Base-by-base conservation (phyloP, 768 basidiomycete genomes). In the Coprinopsis marcescibilis region DNA sequence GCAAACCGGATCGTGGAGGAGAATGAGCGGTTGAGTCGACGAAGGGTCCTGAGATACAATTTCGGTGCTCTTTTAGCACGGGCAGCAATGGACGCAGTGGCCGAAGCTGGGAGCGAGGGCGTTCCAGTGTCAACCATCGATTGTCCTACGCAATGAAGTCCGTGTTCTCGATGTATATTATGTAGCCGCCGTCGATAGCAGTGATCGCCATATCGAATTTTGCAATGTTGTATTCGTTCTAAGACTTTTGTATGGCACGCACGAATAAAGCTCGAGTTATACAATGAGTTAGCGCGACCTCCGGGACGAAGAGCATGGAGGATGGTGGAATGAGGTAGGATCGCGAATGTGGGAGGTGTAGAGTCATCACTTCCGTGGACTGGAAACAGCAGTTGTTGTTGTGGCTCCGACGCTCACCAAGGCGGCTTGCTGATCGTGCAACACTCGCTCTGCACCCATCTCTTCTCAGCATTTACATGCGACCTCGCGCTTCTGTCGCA, bases 1-100 rank as follows among this genome's bases (percentile, higher is more conserved):
- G 76, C 77, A 1, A 65, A 75, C 4, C 57, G 64, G 17, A 88
- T 89, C 47, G 69, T 85, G 26, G 60, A 69, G 45, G 65, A 62
- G n/a, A 89, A 89, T 59, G 57, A 58, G 12, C 69, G 71, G 33
- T 62, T 27, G 14, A 43, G 15, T 33, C 29, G 25, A 44, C 25
- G 32, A 21, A 40, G 30, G 40, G 12, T 1, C 25, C 26, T 44
- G 35, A 36, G 2, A 17, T 49, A 23, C 27, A 40, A 24, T 15
- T 8, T 23, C 38, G 17, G n/a, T 8, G n/a, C 29, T 32, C 29
- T 32, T 32, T 36, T 36, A 17, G 35, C 12, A 17, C 8, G 19
- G 8, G 8, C 29, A 32, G 29, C 29, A n/a, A n/a, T 32, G 29
- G n/a, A 32, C 29, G 8, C n/a, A n/a, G 29, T 32, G 29, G 29